Percentiles rank a stretch among this genome's conserved stretches.
phyloP scores from a whole-genome alignment of 2,329 filamentous ascomycete genomes.

The Phialophora verrucosa region DNA sequence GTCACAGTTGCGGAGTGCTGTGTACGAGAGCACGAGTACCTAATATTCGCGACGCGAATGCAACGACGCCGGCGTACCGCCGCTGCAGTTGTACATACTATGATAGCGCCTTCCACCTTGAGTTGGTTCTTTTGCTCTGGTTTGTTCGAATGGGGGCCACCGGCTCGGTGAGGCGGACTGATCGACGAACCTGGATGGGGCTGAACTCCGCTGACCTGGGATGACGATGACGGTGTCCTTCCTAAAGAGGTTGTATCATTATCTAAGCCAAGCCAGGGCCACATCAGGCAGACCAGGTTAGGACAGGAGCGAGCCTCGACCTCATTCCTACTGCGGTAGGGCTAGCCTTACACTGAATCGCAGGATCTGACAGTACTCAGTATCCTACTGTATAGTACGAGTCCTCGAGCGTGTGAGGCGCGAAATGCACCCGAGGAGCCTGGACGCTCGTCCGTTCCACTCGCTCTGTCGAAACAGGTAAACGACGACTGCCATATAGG shows the following conservation, averaged over 20 bases:
- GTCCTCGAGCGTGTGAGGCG: neutral
- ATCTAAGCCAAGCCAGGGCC: neutral
- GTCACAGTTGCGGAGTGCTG: neutral
- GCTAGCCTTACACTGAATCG: neutral
- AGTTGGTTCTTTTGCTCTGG: neutral
- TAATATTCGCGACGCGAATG: neutral
- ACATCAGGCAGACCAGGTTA: neutral
- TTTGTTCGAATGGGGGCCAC: no score
- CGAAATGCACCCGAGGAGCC: neutral
- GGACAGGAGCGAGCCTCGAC: neutral
- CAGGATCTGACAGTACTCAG: neutral
- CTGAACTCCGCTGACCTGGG: no score
- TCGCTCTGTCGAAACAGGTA: neutral
- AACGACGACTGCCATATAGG: neutral
- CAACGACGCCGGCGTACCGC: neutral
- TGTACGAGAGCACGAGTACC: neutral
- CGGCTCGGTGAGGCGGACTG: no score
- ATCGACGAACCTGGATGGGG: no score
- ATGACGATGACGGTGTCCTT: neutral
- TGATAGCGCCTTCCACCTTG: neutral
- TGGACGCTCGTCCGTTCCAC: neutral
- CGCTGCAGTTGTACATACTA: neutral
- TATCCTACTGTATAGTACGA: neutral
- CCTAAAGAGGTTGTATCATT: conserved; percentile 1
- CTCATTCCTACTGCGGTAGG: neutral